phyloP scores from a whole-genome alignment of 371 early-diverging fungal genomes.

The Mortierella sp. region DNA sequence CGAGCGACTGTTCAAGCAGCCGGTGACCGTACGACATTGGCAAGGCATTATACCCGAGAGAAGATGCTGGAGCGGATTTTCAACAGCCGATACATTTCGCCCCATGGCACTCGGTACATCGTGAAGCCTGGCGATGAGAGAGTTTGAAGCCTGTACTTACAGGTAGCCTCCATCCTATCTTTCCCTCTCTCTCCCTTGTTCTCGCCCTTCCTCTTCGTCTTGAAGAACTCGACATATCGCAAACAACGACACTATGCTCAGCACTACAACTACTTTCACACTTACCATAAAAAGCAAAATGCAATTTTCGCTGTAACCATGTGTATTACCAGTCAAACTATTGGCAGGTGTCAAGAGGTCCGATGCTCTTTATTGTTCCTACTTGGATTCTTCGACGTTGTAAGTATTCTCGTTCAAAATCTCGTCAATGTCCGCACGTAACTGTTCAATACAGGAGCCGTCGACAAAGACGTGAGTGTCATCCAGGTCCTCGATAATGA shows the following conservation, averaged over 20 bases:
- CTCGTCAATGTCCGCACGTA: conserved; percentile 76
- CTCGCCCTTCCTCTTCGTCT: too few species aligned
- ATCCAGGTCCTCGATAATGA: conserved; percentile 90
- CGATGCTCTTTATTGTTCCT: neutral
- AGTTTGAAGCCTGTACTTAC: too few species aligned
- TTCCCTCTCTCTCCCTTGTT: too few species aligned
- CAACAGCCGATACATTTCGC: conserved; percentile 48
- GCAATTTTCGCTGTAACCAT: too few species aligned
- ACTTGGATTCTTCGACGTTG: conserved; percentile 55
- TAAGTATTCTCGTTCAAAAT: conserved; percentile 84
- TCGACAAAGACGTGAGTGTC: conserved; percentile 88
- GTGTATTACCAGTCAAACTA: too few species aligned
- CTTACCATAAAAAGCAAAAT: too few species aligned
- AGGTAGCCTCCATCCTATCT: too few species aligned
- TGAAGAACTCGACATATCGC: too few species aligned
- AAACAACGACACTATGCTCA: too few species aligned
- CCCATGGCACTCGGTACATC: conserved; percentile 45
- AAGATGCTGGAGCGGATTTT: conserved; percentile 51
- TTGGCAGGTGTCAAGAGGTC: too few species aligned
- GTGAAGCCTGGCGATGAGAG: conserved; percentile 50
- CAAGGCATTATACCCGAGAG: conserved; percentile 41
- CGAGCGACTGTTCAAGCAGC: conserved; percentile 42
- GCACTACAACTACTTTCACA: too few species aligned
- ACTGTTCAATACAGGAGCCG: conserved; percentile 67
- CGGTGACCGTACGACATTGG: conserved; percentile 35